These are phyloP conservation scores for Helotiales sp. DNA, from an alignment of 2,329 filamentous ascomycete species.

Conservation along the genomic window DNA sequence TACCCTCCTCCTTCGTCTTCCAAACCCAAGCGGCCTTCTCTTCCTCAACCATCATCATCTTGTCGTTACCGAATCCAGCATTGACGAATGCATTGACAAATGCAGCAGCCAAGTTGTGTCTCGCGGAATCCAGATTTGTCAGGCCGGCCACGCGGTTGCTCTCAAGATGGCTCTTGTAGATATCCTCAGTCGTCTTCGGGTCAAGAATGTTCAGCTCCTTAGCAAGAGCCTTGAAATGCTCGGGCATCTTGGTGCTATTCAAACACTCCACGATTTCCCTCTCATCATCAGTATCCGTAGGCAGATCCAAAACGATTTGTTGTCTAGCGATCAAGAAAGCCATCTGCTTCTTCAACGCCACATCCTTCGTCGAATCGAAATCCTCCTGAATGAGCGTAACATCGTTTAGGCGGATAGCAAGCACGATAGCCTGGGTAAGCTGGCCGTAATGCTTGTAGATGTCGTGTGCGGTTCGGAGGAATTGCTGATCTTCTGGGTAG, in stretches of 20 bases:
- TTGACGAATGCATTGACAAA: conserved; percentile 99
- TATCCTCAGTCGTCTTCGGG: conserved; percentile 95
- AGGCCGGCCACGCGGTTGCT: conserved; percentile 90
- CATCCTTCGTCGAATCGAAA: conserved; percentile 80
- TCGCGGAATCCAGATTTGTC: conserved; percentile 92
- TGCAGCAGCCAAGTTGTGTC: conserved; percentile 92
- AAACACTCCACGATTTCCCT: conserved; percentile 80
- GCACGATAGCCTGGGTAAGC: conserved; percentile 87
- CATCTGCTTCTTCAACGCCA: conserved; percentile 87
- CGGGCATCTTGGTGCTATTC: conserved; percentile 84
- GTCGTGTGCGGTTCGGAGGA: conserved; percentile 88
- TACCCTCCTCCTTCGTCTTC: conserved; percentile 98
- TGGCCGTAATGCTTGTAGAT: conserved; percentile 96
- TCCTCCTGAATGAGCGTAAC: conserved; percentile 79
- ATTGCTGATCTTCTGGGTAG: conserved; percentile 95
- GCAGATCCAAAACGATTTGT: conserved; percentile 79
- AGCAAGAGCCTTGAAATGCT: conserved; percentile 90
- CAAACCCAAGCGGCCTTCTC: conserved; percentile 95
- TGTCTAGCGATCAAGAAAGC: conserved; percentile 92
- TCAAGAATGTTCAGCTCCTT: conserved; percentile 98
- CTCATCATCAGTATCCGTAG: conserved; percentile 68
- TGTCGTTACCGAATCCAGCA: conserved; percentile 92
- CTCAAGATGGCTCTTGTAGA: conserved; percentile 98
- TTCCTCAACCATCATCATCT: conserved; percentile 93
- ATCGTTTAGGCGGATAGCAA: conserved; percentile 94